Evolutionary conservation across 352 stramenopile genomes (phyloP), one percentile per base, ranked within the genome.

Genomic region (Phytophthora crassamura): DNA sequence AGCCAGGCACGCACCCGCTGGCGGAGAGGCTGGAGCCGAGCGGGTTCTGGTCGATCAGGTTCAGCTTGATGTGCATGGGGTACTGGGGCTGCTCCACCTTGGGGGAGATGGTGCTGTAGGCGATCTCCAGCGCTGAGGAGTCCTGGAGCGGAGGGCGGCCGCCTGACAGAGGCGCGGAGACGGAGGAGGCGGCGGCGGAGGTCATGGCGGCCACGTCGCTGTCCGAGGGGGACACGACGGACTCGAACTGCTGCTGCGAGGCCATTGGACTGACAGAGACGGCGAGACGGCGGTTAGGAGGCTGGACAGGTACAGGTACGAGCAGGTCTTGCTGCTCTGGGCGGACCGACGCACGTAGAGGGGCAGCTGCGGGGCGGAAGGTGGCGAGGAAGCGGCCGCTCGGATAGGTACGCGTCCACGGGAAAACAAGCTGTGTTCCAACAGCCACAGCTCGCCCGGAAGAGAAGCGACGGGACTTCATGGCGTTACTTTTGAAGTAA

Each of bases 61-160:
- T 91, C 22, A 94, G 83, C 57, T 94, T 94, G 71, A 94, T 92
- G 70, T 94, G 83, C 85, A 94, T 91, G 40, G 72, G 69, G 46
- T 63, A 75, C 38, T 61, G 59, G 34, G 72, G 58, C 55, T 80
- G 74, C 58, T 91, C 80, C 41, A 87, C 74, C 69, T 90, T 90
- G 54, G 84, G 81, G 42, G 84, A 90, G 69, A 92, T 92, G 42
- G 84, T 92, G 51, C 77, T 89, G 76, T 92, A 92, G 15, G 84
- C 74, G 73, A 92, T 92, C 74, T 92, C 84, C 28, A 92, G 72
- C 56, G 77, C 70, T 32, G 69, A 80, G 5, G 68, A 33, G 34
- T 72, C 56, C 41, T 77, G 59, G 18, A 72, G 51, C 10, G 64
- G 72, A 4, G 64, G 72, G 8, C 68, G 56, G 40, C 60, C 69